Conservation (phyloP, 148 eudicot species). For the Hydrangea macrophylla region DNA sequence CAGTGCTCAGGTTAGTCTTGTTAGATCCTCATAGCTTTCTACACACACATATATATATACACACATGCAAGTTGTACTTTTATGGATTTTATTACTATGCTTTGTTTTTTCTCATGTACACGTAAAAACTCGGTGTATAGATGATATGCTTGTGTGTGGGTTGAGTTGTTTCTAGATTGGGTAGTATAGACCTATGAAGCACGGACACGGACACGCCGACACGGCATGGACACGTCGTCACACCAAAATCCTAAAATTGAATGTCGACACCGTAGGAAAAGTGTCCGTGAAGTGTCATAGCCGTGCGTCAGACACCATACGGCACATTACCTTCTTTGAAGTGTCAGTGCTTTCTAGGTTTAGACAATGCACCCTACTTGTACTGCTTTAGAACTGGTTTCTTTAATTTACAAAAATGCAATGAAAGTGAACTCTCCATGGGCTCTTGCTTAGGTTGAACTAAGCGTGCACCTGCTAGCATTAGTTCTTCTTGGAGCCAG, state of each 20-base stretch:
- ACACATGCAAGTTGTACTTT: neutral
- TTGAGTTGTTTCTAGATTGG: too few species aligned
- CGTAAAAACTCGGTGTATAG: neutral
- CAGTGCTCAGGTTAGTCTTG: slow-evolving; percentile 45
- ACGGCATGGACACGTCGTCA: too few species aligned
- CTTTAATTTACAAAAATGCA: neutral
- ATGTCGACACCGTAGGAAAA: too few species aligned
- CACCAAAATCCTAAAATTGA: too few species aligned
- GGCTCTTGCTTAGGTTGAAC: neutral
- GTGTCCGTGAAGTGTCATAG: too few species aligned
- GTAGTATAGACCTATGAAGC: too few species aligned
- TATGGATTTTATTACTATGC: neutral
- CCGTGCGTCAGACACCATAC: too few species aligned
- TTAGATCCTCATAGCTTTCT: slow-evolving; percentile 10
- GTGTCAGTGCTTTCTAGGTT: neutral
- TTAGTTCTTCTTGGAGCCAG: neutral
- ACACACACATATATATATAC: too few species aligned
- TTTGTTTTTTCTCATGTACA: neutral
- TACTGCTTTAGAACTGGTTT: too few species aligned
- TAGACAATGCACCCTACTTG: too few species aligned
- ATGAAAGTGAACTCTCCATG: neutral
- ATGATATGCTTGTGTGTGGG: too few species aligned
- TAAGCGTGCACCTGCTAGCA: neutral
- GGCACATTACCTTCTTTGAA: neutral
- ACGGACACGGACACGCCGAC: too few species aligned